Conservation (phyloP, 768 basidiomycete species). For the Mycena maculata region DNA sequence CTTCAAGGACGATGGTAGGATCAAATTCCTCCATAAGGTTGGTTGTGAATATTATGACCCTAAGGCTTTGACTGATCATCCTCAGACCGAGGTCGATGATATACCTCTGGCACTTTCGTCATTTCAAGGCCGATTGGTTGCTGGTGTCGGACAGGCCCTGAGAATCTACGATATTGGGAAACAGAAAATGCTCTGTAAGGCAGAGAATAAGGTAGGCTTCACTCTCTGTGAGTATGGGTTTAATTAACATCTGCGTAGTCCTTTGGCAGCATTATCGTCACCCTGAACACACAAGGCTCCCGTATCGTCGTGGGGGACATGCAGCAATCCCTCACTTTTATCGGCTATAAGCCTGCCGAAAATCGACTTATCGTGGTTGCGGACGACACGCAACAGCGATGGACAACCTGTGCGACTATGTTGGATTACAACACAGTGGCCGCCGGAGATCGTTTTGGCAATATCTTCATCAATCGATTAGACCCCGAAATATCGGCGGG, state of each 20-base stretch:
- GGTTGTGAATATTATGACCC: too few relatives aligned
- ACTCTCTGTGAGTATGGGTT: background rate
- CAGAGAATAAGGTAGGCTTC: slow-evolving; percentile 87
- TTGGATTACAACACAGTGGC: slow-evolving; percentile 96
- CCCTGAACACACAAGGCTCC: slow-evolving; percentile 91
- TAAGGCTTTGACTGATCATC: too few relatives aligned
- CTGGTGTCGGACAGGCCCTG: slow-evolving; percentile 92
- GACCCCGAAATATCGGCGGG: slow-evolving; percentile 84
- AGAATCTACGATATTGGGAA: slow-evolving; percentile 96
- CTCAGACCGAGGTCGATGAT: slow-evolving; percentile 74
- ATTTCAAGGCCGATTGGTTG: slow-evolving; percentile 92
- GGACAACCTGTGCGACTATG: slow-evolving; percentile 90
- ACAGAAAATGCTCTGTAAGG: slow-evolving; percentile 96
- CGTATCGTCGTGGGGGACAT: slow-evolving; percentile 97
- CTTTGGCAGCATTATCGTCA: slow-evolving; percentile 86
- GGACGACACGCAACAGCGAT: slow-evolving; percentile 91
- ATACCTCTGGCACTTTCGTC: slow-evolving; percentile 88
- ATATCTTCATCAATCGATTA: slow-evolving; percentile 93
- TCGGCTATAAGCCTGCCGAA: slow-evolving; percentile 92
- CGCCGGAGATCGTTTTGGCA: slow-evolving; percentile 94
- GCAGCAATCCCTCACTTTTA: slow-evolving; percentile 93
- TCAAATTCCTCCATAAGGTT: slow-evolving; percentile 91
- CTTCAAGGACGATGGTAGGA: slow-evolving; percentile 80
- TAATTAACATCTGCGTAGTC: slow-evolving; percentile 62
- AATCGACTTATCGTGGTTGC: slow-evolving; percentile 94